Conservation (phyloP, 768 basidiomycete species). For the Naganishia vishniacii region DNA sequence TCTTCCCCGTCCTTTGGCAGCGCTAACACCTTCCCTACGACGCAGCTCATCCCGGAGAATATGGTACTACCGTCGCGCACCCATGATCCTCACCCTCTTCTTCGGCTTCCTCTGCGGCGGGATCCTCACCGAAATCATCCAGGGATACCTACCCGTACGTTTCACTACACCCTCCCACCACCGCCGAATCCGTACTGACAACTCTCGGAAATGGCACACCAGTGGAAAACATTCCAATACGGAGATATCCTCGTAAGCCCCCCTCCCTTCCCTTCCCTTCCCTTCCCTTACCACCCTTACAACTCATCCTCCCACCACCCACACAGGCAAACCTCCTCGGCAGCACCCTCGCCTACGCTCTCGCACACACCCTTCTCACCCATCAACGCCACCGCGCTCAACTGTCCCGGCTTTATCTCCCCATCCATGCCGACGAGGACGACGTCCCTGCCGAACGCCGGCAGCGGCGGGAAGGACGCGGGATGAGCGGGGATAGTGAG, state of each 20-base stretch:
- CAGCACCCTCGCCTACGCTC: conserved; percentile 37
- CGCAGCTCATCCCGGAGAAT: conserved; percentile 35
- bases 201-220: no score
- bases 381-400: conserved; percentile 31
- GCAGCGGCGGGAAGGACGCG: background rate
- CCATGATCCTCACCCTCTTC: conserved; percentile 38
- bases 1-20: background rate
- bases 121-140: conserved; percentile 41
- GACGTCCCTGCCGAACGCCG: no score
- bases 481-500: conserved; percentile 5
- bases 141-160: conserved; percentile 42
- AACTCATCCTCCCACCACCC: background rate
- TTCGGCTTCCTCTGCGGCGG: conserved; percentile 41
- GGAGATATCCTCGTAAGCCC: conserved; percentile 40
- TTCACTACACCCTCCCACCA: background rate
- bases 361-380: conserved; percentile 37
- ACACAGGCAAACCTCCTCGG: conserved; percentile 43
- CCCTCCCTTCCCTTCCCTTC: background rate
- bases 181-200: no score
- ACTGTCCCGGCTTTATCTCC: conserved; percentile 37
- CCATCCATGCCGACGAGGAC: conserved; percentile 1
- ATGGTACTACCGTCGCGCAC: conserved; percentile 46
- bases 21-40: background rate
- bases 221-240: conserved; percentile 47
- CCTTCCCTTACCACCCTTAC: no score